Evolutionary conservation across 176 grass and related monocot genomes (phyloP).

Genomic region (Triticum urartu): DNA sequence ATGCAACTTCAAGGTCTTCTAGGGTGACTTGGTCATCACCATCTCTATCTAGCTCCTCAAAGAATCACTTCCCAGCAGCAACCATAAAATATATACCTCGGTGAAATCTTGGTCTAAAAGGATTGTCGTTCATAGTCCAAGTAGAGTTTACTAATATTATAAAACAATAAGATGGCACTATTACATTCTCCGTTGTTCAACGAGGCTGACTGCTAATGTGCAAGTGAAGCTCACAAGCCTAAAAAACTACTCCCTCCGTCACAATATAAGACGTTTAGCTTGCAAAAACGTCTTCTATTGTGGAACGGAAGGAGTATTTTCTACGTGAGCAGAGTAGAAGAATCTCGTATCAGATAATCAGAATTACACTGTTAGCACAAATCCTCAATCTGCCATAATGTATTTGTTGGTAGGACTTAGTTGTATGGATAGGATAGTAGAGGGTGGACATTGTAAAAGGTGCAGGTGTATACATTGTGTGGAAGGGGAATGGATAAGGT

Average conservation of each 20-base stretch:
- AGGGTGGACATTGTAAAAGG: no score
- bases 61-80: conserved; percentile 81
- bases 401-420: no score
- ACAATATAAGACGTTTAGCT: no score
- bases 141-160: background rate
- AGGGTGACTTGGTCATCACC: conserved; percentile 82
- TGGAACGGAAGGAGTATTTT: background rate
- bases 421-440: no score
- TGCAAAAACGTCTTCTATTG: no score
- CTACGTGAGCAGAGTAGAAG: background rate
- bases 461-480: no score
- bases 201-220: background rate
- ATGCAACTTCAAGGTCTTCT: conserved; percentile 91
- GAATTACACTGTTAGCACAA: background rate
- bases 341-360: background rate
- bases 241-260: no score
- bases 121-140: background rate
- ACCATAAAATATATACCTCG: background rate
- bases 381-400: background rate
- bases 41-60: conserved; percentile 91
- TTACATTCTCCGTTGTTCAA: background rate
- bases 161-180: background rate
- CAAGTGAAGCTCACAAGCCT: background rate
- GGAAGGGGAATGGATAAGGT: no score
- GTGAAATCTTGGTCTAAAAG: background rate